Conservation (phyloP, 805 yeast genomes). For the Metschnikowia chrysomelidarum region DNA sequence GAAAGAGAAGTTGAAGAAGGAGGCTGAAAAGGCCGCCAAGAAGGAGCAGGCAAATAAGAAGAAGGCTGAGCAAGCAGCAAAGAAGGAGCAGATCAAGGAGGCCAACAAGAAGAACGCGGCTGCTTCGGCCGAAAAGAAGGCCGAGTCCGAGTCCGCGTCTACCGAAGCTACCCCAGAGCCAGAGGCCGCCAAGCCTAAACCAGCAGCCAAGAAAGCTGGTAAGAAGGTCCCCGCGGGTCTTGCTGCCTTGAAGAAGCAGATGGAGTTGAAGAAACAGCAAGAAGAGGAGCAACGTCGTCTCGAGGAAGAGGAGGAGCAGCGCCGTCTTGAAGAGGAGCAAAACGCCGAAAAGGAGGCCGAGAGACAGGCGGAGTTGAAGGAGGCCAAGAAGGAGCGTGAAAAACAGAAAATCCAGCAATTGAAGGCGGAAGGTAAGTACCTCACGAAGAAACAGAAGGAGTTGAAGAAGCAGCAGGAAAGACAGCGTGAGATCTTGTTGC, state of each 20-base stretch:
- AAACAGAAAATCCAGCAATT: slow-evolving; percentile 83
- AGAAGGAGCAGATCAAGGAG: slow-evolving; percentile 55
- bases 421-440: slow-evolving; percentile 91
- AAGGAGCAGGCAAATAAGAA: slow-evolving; percentile 85
- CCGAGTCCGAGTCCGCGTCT: slow-evolving; percentile 22
- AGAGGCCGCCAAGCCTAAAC: slow-evolving; percentile 34
- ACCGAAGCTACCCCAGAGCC: slow-evolving; percentile 31
- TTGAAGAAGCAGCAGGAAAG: slow-evolving; percentile 83
- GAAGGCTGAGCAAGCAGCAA: slow-evolving; percentile 65
- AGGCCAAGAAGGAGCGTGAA: slow-evolving; percentile 81
- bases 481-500: slow-evolving; percentile 82
- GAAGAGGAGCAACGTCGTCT: slow-evolving; percentile 79
- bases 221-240: slow-evolving; percentile 88
- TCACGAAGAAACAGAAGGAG: slow-evolving; percentile 94
- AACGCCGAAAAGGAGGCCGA: slow-evolving; percentile 60
- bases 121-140: slow-evolving; percentile 25
- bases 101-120: slow-evolving; percentile 45
- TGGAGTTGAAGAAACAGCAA: slow-evolving; percentile 81
- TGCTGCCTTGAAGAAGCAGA: slow-evolving; percentile 86
- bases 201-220: slow-evolving; percentile 43
- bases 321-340: slow-evolving; percentile 50
- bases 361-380: slow-evolving; percentile 55
- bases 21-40: slow-evolving; percentile 85
- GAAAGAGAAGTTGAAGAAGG: slow-evolving; percentile 93
- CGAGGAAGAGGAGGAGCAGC: slow-evolving; percentile 64